These are phyloP conservation scores for Tulasnella sp. DNA, from an alignment of 768 basidiomycete species.

Conservation along the genomic window DNA sequence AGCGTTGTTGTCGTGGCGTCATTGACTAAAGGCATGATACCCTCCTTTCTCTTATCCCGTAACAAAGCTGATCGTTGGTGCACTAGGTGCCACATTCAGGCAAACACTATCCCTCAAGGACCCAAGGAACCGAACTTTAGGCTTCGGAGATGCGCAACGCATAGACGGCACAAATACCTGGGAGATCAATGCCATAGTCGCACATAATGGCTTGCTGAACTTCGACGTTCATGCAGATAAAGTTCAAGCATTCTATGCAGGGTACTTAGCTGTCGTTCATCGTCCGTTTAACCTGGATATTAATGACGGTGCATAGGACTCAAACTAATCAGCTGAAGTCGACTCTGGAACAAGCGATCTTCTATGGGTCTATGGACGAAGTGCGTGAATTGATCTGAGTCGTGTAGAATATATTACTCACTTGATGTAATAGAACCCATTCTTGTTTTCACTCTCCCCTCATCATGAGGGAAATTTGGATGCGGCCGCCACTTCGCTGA, in stretches of 20 bases:
- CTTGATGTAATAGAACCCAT: constrained; percentile 16
- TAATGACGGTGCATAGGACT: constrained; percentile 8
- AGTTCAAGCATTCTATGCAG: constrained; percentile 10
- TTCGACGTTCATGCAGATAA: constrained; percentile 12
- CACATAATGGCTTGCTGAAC: constrained; percentile 2
- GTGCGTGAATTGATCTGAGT: background rate
- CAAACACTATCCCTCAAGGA: constrained; percentile 15
- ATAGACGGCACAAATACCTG: background rate
- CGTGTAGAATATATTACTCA: background rate
- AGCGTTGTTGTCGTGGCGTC: constrained; percentile 13
- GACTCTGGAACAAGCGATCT: constrained; percentile 18
- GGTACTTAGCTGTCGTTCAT: background rate
- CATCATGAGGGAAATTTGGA: constrained; percentile 10
- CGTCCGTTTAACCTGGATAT: background rate
- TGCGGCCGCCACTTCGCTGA: constrained; percentile 10
- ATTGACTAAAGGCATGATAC: constrained; percentile 2
- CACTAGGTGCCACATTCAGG: constrained; percentile 15
- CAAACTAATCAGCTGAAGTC: constrained; percentile 16
- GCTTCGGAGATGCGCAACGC: constrained; percentile 1
- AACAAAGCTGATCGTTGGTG: background rate
- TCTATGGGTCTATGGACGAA: constrained; percentile 16
- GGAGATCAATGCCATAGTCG: constrained; percentile 8
- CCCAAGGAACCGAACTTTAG: constrained; percentile 11
- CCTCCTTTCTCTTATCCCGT: background rate
- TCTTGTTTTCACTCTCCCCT: constrained; percentile 13